Evolutionary conservation across 306 rosid species (phyloP).

Genomic region (Inga leiocalycina): DNA sequence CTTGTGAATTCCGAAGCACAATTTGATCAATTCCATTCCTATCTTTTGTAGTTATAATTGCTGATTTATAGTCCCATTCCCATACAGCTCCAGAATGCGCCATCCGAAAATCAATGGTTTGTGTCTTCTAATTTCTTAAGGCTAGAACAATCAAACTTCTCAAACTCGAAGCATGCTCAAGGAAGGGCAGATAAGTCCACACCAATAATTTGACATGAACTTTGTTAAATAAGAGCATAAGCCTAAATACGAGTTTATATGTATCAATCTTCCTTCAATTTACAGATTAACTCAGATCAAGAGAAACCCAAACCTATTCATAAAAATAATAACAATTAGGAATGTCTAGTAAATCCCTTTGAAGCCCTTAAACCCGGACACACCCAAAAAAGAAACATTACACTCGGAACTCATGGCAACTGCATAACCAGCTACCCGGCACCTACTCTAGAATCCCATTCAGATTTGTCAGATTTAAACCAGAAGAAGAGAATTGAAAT

Average conservation of each 20-base stretch:
- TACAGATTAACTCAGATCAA: slow-evolving; percentile 54
- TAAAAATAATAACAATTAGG: slow-evolving; percentile 28
- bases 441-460: slow-evolving; percentile 32
- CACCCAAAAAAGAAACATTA: slow-evolving; percentile 38
- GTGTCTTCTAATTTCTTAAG: slow-evolving; percentile 26
- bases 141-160: slow-evolving; percentile 26
- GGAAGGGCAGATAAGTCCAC: slow-evolving; percentile 34
- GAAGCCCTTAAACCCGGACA: slow-evolving; percentile 29
- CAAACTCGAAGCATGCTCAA: slow-evolving; percentile 11
- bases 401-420: slow-evolving; percentile 45
- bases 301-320: slow-evolving; percentile 20
- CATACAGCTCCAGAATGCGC: slow-evolving; percentile 89
- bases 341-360: slow-evolving; percentile 30
- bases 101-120: slow-evolving; percentile 42
- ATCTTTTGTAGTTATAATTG: slow-evolving; percentile 69
- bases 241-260: slow-evolving; percentile 31
- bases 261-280: slow-evolving; percentile 32
- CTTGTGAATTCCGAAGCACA: slow-evolving; percentile 71
- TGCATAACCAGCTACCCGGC: slow-evolving; percentile 43
- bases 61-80: slow-evolving; percentile 62
- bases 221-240: slow-evolving; percentile 32
- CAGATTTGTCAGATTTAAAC: slow-evolving; percentile 45
- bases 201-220: slow-evolving; percentile 29
- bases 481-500: slow-evolving; percentile 41
- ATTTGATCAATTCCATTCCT: slow-evolving; percentile 77